These are phyloP conservation scores for Dillenia turbinata DNA, from an alignment of 164 flowering plant genomes.

Conservation along the genomic window DNA sequence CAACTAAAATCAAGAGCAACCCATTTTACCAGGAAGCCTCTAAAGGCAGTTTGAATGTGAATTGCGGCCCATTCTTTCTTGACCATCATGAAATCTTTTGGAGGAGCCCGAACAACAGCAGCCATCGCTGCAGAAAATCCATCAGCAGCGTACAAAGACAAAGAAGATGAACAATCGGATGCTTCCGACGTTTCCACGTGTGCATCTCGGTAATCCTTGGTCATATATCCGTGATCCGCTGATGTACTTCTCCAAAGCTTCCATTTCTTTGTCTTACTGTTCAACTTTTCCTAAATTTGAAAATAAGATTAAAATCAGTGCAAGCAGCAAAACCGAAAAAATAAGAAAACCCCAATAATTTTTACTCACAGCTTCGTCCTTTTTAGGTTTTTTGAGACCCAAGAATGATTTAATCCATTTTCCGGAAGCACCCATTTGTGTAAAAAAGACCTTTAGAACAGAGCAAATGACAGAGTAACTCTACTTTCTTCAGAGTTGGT, in stretches of 20 bases:
- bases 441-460: constrained; percentile 1
- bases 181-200: constrained; percentile 35
- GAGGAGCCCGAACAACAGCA: constrained; percentile 62
- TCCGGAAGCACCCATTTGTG: constrained; percentile 74
- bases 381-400: constrained; percentile 41
- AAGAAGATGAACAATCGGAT: constrained; percentile 37
- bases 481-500: not conserved
- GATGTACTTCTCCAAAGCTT: constrained; percentile 64
- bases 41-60: constrained; percentile 85
- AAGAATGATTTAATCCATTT: constrained; percentile 81
- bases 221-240: constrained; percentile 23
- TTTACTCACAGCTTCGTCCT: constrained; percentile 43
- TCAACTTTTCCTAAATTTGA: constrained; percentile 28
- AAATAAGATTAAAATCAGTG: constrained; percentile 5
- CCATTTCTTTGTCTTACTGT: constrained; percentile 49
- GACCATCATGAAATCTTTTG: constrained; percentile 66
- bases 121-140: constrained; percentile 67
- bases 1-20: constrained; percentile 3
- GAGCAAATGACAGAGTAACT: not conserved
- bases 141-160: constrained; percentile 9
- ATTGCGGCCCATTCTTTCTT: constrained; percentile 94
- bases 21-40: constrained; percentile 71
- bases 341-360: not conserved
- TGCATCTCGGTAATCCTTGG: constrained; percentile 27
- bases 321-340: constrained; percentile 3